A percentile compares a stretch with the other conserved stretches of the same genome.
Conservation (phyloP, 2,329 filamentous ascomycete species). For the Mycogone perniciosa region DNA sequence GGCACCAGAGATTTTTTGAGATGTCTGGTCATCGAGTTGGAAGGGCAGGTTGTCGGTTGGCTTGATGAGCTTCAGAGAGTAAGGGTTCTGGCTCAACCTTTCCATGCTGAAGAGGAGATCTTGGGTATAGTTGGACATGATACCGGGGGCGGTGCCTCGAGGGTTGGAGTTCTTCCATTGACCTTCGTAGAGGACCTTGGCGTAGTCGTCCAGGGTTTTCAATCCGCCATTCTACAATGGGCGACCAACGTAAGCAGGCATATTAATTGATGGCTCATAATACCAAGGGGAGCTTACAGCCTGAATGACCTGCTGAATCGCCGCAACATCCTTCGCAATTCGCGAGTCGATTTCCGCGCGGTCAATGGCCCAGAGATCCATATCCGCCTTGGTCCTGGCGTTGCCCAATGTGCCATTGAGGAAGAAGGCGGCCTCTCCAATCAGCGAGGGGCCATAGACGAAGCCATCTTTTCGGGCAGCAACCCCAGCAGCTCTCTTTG, state of each 20-base stretch:
- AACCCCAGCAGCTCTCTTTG: constrained; percentile 9
- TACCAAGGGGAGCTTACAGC: constrained; percentile 5
- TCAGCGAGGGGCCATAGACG: constrained; percentile 17
- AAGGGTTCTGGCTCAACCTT: constrained; percentile 37
- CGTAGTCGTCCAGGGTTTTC: constrained; percentile 31
- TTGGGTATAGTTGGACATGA: constrained; percentile 38
- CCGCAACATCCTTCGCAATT: constrained; percentile 6
- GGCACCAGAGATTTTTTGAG: constrained; percentile 25
- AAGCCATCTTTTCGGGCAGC: constrained; percentile 6
- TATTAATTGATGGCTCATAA: not conserved
- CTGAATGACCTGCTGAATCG: constrained; percentile 7
- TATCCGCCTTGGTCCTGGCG: constrained; percentile 12
- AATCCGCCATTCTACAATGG: constrained; percentile 21
- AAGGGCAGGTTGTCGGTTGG: constrained; percentile 31
- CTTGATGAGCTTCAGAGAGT: constrained; percentile 29
- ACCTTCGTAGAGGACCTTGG: constrained; percentile 32
- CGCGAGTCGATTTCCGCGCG: constrained; percentile 13
- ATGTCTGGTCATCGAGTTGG: constrained; percentile 24
- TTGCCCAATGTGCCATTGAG: constrained; percentile 17
- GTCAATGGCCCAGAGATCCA: constrained; percentile 14
- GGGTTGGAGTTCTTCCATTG: constrained; percentile 34
- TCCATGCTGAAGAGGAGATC: constrained; percentile 44
- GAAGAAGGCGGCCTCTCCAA: constrained; percentile 17
- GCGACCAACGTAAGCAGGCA: not conserved
- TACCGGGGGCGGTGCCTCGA: constrained; percentile 23